Base-by-base conservation (phyloP, 306 rosid species). In the Cucumis hystrix region DNA sequence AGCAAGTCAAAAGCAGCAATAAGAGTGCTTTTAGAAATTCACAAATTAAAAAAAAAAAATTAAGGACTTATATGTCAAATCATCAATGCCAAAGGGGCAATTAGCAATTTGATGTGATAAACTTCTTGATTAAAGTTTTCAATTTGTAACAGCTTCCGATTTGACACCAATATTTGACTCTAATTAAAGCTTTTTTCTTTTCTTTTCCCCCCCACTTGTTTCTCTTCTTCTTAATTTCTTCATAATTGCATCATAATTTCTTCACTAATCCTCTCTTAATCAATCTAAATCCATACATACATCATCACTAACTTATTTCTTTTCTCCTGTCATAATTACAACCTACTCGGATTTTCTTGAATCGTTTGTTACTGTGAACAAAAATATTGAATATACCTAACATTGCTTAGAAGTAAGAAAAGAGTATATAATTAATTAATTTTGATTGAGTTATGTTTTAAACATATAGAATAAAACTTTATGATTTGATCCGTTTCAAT, bases 91-190 rank as follows among this genome's bases (percentile, higher is more conserved):
- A 77, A 76, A 72, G 71, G 21, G 8, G 23, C 58, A 37, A 65
- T 35, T 9, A 7, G 71, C 71, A 65, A 63, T 6, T 45, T 47
- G 21, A 70, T 45, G 21, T 23, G 77, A 75, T 78, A 79, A 75
- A 68, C 73, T 64, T 74, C 67, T 64, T 74, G 33, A 82, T 84
- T 87, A 85, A 89, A 89, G 79, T 82, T 83, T 64, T 83, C 83
- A 52, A 83, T 87, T 77, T 85, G 84, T 88, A 79, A 79, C 88
- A 75, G 61, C 72, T 74, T 68, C 57, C n/a, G 84, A 89, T 83
- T 88, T 73, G 89, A 89, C 92, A 64, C 83, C 89, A 76, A 63
- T 75, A 79, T 62, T 63, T 49, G 40, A 71, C 85, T 59, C 81
- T 69, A 83, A 77, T 68, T 85, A 76, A 77, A 75, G 52, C 25